Conservation (phyloP, 208 protist genomes). For the Blechomonas ayalai region DNA sequence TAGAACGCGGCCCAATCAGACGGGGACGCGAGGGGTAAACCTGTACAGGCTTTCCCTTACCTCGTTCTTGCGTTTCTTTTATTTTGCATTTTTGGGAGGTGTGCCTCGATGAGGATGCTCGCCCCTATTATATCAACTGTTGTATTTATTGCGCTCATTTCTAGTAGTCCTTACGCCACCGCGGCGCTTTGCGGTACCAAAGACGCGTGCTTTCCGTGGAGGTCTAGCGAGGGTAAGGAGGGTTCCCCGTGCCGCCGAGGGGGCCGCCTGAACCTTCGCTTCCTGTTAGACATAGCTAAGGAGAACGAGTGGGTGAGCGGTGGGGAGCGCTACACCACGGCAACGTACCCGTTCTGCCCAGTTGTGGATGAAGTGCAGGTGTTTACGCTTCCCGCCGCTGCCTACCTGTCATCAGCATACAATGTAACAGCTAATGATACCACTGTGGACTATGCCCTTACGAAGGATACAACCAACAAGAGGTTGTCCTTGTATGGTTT, state of each 20-base stretch:
- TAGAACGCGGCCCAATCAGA: no score
- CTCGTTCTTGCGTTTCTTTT: background rate
- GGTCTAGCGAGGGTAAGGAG: background rate
- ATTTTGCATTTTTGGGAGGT: slow-evolving; percentile 1
- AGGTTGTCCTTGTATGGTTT: slow-evolving; percentile 72
- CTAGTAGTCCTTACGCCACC: background rate
- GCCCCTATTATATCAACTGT: no score
- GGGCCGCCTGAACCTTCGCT: slow-evolving; percentile 58
- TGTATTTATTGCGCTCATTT: background rate
- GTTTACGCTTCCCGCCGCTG: slow-evolving; percentile 36
- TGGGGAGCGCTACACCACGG: slow-evolving; percentile 4
- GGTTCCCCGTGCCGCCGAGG: slow-evolving; percentile 22
- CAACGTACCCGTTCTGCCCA: slow-evolving; percentile 70
- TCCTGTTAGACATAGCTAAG: slow-evolving; percentile 42
- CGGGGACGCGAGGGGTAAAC: background rate
- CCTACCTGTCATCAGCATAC: slow-evolving; percentile 24
- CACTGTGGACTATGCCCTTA: background rate
- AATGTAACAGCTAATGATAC: slow-evolving; percentile 5
- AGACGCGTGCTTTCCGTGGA: slow-evolving; percentile 14
- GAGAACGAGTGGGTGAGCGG: slow-evolving; percentile 18
- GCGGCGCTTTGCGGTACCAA: slow-evolving; percentile 18
- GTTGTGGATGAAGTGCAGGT: slow-evolving; percentile 53
- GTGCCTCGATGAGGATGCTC: no score
- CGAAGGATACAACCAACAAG: slow-evolving; percentile 11
- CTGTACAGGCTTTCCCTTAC: background rate